Conservation (phyloP, 768 basidiomycete species). For the Auricularia sp. region DNA sequence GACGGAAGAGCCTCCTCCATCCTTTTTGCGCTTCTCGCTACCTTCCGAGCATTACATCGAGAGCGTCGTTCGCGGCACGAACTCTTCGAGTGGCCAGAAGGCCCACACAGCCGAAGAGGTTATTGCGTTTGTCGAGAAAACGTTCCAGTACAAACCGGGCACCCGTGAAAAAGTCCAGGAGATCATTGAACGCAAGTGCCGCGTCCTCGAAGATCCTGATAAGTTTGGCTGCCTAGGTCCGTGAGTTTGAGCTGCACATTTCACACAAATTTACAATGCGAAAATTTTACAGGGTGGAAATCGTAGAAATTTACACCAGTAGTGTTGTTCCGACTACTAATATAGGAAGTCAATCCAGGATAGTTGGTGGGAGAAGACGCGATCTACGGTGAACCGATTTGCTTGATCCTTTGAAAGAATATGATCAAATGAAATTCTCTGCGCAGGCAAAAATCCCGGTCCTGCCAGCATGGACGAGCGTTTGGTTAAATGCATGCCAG, state of each 20-base stretch:
- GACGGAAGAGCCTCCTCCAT: conserved; percentile 15
- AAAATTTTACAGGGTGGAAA: background rate
- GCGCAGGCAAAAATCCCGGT: too few relatives aligned
- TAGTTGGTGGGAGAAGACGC: conserved; percentile 17
- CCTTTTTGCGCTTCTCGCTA: conserved; percentile 41
- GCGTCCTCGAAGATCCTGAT: conserved; percentile 42
- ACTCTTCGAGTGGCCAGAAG: conserved; percentile 50
- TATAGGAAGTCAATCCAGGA: conserved; percentile 2
- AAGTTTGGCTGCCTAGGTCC: conserved; percentile 18
- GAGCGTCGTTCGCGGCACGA: conserved; percentile 52
- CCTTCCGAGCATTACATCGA: conserved; percentile 73
- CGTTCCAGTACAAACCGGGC: conserved; percentile 46
- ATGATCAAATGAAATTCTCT: conserved; percentile 18
- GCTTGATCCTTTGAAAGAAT: conserved; percentile 15
- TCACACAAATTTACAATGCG: background rate
- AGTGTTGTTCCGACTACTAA: background rate
- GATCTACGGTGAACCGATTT: conserved; percentile 26
- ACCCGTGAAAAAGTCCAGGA: conserved; percentile 70
- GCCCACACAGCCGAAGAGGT: conserved; percentile 57
- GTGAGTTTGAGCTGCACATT: background rate
- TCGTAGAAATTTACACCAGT: background rate
- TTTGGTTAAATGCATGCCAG: too few relatives aligned
- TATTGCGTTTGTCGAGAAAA: conserved; percentile 40
- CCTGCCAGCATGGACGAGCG: too few relatives aligned
- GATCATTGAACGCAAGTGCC: conserved; percentile 60